Evolutionary conservation across 2,329 filamentous ascomycete genomes (phyloP), one percentile per base, ranked within the genome.

Genomic region (Ascocoryne sarcoides): DNA sequence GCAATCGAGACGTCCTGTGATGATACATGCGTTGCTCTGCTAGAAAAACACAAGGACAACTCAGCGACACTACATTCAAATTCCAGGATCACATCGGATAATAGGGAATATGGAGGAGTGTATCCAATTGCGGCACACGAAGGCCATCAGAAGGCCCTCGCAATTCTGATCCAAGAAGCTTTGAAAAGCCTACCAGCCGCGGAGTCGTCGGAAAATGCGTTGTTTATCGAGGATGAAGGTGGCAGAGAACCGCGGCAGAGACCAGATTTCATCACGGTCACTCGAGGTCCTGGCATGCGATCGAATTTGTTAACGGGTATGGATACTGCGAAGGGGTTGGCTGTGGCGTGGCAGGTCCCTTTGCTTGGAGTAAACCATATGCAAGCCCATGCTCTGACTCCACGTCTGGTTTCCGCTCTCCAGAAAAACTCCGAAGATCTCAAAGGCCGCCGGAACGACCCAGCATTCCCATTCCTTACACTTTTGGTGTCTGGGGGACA

Each of bases 371-470:
- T 95, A 1, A 84, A 98, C 61, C 92, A 98, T 62, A 96, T 98
- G 92, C 89, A 95, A 60, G 92, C 89, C 9, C 92, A 98, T 62
- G 83, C 92, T 14, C 66, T 98, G 47, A 96, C 92, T 14, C 84
- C 90, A 12, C 73, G 87, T 8, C 73, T 98, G 31, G 79, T 82
- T 3, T 65, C 68, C 21, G 83, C 84, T 4, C 62, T 90, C 44
- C 45, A 15, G 48, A 46, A 10, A 38, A 45, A 37, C 50, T 46
- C 5, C 32, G 37, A 4, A 10, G 19, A 26, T 21, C 36, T 32
- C n/a, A 7, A 29, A 37, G 10, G 17, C 38, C 2, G 23, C 10
- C 15, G 5, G 18, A 40, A 8, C 23, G 23, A 26, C 23, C 83
- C 82, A 0, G 55, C 63, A 1, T 95, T 93, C 52, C 90, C 92